These are phyloP conservation scores for Asterella californica DNA, from an alignment of 225 moss, liverwort and hornwort genomes.

Conservation along the genomic window DNA sequence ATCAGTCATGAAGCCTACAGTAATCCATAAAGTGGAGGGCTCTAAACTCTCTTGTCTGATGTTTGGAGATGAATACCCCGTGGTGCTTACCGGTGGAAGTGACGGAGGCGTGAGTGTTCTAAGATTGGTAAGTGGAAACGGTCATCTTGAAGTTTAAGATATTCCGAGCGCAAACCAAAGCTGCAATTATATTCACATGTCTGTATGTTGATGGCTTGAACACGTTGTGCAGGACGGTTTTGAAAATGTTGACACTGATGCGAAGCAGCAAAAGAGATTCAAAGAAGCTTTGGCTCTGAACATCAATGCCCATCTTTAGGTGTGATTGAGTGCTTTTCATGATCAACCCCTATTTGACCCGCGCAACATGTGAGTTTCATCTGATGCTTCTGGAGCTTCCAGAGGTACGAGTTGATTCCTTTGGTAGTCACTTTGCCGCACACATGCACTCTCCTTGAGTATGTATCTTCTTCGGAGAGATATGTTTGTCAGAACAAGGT, in stretches of 20 bases:
- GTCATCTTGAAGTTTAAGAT: not conserved
- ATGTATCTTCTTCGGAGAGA: too few relatives aligned
- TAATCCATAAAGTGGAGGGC: conserved; percentile 67
- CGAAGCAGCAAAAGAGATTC: conserved; percentile 53
- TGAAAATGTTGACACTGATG: conserved; percentile 51
- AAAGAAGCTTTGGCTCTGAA: conserved; percentile 60
- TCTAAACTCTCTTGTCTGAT: conserved; percentile 71
- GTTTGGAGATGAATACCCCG: conserved; percentile 74
- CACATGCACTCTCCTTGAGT: too few relatives aligned
- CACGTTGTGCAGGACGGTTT: conserved; percentile 55
- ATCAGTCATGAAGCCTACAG: conserved; percentile 82
- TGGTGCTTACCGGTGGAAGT: conserved; percentile 70
- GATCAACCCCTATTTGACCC: too few relatives aligned
- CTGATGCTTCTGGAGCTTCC: too few relatives aligned
- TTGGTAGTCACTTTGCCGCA: too few relatives aligned
- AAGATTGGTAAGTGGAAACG: conserved; percentile 51
- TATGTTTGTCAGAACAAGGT: too few relatives aligned
- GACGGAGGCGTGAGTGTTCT: conserved; percentile 58
- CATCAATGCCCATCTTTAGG: conserved; percentile 46
- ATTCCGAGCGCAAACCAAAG: not conserved
- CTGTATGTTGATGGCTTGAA: not conserved
- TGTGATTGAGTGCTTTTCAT: too few relatives aligned
- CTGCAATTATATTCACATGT: not conserved
- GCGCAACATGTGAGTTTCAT: too few relatives aligned
- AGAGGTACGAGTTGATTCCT: too few relatives aligned